Base-by-base conservation (phyloP, 257 asterid genomes). In the Solanum ahanhuiri region DNA sequence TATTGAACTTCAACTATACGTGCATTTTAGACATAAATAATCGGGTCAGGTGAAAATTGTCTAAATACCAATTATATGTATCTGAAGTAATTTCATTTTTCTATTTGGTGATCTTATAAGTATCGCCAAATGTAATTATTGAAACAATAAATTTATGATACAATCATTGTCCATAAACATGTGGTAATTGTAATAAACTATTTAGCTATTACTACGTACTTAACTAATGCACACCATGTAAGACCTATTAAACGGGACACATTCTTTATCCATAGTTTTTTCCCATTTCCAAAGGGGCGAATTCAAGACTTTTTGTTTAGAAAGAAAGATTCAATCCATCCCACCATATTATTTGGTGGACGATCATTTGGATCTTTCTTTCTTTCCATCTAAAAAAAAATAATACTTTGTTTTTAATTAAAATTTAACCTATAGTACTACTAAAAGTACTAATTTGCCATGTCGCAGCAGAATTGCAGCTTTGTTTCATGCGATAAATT, bases 401-500 rank as follows among this genome's bases (percentile, higher is more conserved):
- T 12, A 28, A 23, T 3, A 14, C 60, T 3, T 20, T 18, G 12
- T 77, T 75, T 75, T 23, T 41, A 12, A 25, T 23, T 41, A 43
- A 77, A 77, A 43, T 43, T 77, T 43, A 77, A 41, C 63, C 6
- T 2, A n/a, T 60, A 60, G 14, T 35, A 10, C 3, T 69, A 28
- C 9, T 11, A 34, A 39, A 76, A 23, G 0, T 14, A 28, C 1
- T 14, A 28, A 30, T 8, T 77, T 77, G 5, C 25, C 39, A 77
- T 45, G 83, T 14, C 64, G 39, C 35, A 14, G 2, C 60, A 45
- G 2, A 77, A 23, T 43, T 77, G 83, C 57, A 43, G 1, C 5
- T 76, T 76, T 1, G 35, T 76, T 71, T 48, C 79, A 22, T 51
- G 34, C 69, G 92, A 87, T 45, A 87, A 87, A 90, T 81, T 89